These are phyloP conservation scores for Nigrospora oryzae DNA, from an alignment of 2,329 filamentous ascomycete species.

Conservation along the genomic window DNA sequence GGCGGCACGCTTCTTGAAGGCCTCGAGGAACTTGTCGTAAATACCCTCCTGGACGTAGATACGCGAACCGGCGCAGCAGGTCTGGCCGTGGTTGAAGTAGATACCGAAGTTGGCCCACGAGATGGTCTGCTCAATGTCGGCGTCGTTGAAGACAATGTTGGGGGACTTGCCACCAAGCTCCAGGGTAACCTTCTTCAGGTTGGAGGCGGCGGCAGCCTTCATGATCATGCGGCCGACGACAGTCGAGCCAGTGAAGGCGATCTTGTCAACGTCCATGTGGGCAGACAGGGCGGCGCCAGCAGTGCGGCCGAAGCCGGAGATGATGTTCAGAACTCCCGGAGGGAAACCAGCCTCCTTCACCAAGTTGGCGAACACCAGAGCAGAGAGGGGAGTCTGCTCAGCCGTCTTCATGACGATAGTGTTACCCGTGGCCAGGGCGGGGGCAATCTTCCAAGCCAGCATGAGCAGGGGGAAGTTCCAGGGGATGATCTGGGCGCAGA, in stretches of 20 bases:
- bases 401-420: slow-evolving; percentile 66
- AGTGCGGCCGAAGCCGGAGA: slow-evolving; percentile 69
- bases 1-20: slow-evolving; percentile 69
- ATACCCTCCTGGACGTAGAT: slow-evolving; percentile 81
- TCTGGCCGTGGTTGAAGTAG: slow-evolving; percentile 58
- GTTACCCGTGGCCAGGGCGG: slow-evolving; percentile 66
- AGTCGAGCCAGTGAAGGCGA: slow-evolving; percentile 76
- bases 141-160: slow-evolving; percentile 73
- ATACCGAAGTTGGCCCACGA: slow-evolving; percentile 69
- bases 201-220: slow-evolving; percentile 67
- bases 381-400: slow-evolving; percentile 68
- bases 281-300: slow-evolving; percentile 68
- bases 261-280: slow-evolving; percentile 77
- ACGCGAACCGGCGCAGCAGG: slow-evolving; percentile 69
- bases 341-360: slow-evolving; percentile 74
- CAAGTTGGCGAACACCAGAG: slow-evolving; percentile 53
- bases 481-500: slow-evolving; percentile 81
- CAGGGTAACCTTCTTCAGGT: slow-evolving; percentile 75
- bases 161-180: slow-evolving; percentile 75
- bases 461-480: slow-evolving; percentile 85
- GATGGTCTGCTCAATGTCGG: slow-evolving; percentile 68
- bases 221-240: slow-evolving; percentile 66
- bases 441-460: slow-evolving; percentile 75
- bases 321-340: slow-evolving; percentile 67
- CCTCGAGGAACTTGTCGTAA: slow-evolving; percentile 77